phyloP scores from a whole-genome alignment of 2,329 filamentous ascomycete genomes.

The Geosmithia morbida region DNA sequence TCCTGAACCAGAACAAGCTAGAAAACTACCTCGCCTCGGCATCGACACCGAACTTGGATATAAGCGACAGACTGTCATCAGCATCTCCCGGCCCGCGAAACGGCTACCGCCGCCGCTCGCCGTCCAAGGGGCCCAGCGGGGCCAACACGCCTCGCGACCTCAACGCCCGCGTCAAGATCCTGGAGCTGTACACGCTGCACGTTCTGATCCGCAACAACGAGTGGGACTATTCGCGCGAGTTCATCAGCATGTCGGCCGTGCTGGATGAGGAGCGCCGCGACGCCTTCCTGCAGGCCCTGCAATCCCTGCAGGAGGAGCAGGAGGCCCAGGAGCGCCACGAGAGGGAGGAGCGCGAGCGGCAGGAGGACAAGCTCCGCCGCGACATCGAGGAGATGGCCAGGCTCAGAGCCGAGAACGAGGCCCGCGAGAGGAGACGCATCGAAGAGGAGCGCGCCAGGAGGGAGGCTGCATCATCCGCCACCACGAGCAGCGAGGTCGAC shows the following conservation, averaged over 20 bases:
- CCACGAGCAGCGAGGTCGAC: constrained; percentile 40
- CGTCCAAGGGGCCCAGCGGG: constrained; percentile 39
- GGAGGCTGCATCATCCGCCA: constrained; percentile 13
- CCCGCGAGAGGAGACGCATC: constrained; percentile 33
- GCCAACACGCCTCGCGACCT: constrained; percentile 76
- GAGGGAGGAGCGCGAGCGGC: constrained; percentile 39
- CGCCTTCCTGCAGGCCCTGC: constrained; percentile 73
- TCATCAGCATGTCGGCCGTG: constrained; percentile 73
- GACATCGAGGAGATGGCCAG: constrained; percentile 43
- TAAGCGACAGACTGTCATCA: constrained; percentile 43
- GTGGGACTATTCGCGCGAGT: constrained; percentile 90
- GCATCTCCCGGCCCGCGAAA: constrained; percentile 19
- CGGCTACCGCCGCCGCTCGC: constrained; percentile 25
- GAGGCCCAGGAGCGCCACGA: constrained; percentile 54
- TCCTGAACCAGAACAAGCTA: constrained; percentile 70
- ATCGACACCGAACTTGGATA: constrained; percentile 57
- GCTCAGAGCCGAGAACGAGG: constrained; percentile 43
- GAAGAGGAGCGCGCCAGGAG: constrained; percentile 37
- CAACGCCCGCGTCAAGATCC: constrained; percentile 72
- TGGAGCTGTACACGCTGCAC: constrained; percentile 91
- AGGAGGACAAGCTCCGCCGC: constrained; percentile 40
- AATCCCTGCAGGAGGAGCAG: constrained; percentile 74
- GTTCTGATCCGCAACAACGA: constrained; percentile 87
- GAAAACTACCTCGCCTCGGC: constrained; percentile 79
- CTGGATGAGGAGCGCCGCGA: constrained; percentile 87